phyloP scores from a whole-genome alignment of 1,284 basidiomycete genomes.

The Porogramme epimiltina region DNA sequence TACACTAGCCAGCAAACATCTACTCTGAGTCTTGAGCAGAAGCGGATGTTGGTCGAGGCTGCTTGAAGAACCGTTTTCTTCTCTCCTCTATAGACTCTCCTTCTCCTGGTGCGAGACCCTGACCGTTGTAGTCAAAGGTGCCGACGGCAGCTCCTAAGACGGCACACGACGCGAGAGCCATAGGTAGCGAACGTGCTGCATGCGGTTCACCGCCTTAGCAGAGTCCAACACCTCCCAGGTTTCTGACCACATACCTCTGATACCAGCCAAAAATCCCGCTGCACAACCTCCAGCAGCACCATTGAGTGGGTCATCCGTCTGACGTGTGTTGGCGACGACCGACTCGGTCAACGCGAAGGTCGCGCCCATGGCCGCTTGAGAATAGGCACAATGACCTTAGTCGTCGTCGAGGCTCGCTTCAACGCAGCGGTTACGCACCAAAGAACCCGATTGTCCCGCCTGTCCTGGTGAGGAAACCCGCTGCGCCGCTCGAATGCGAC shows the following conservation, averaged over 20 bases:
- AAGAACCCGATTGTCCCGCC: conserved; percentile 85
- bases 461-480: conserved; percentile 81
- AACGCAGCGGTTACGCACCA: conserved; percentile 49
- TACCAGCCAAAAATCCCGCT: conserved; percentile 88
- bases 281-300: conserved; percentile 90
- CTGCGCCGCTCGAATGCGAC: conserved; percentile 82
- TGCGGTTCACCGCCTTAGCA: conserved; percentile 17
- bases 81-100: conserved; percentile 53
- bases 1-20: conserved; percentile 20
- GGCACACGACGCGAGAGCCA: conserved; percentile 81
- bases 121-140: conserved; percentile 82
- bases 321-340: conserved; percentile 78
- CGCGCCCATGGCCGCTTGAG: conserved; percentile 86
- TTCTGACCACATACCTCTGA: conserved; percentile 73
- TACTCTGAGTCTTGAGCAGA: conserved; percentile 28
- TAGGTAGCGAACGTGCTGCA: conserved; percentile 81
- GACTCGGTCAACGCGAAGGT: conserved; percentile 86
- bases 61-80: conserved; percentile 75
- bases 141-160: conserved; percentile 83
- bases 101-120: conserved; percentile 44
- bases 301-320: conserved; percentile 83
- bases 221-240: no score
- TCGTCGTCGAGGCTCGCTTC: not conserved
- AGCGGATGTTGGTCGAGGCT: conserved; percentile 37
- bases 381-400: not conserved